Conservation (phyloP, 176 grass and related monocot genomes). For the Musa acuminata region DNA sequence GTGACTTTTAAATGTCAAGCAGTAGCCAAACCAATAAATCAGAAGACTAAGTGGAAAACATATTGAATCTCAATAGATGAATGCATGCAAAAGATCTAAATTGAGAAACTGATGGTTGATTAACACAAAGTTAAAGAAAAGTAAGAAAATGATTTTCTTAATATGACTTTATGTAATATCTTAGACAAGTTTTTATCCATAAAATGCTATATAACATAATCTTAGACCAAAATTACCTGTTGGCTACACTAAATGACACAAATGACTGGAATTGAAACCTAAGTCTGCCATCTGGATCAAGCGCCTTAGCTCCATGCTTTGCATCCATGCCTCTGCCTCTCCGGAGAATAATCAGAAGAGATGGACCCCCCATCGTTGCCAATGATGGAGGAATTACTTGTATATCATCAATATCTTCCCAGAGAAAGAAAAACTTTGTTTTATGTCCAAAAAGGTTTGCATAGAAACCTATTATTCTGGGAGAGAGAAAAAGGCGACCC, state of each 20-base stretch:
- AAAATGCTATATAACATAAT: background rate
- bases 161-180: background rate
- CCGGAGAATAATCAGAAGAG: conserved; percentile 59
- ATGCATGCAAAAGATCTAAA: background rate
- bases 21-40: background rate
- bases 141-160: background rate
- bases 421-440: conserved; percentile 99
- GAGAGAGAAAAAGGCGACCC: conserved; percentile 91
- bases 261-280: conserved; percentile 95
- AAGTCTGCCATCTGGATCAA: conserved; percentile 69
- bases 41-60: background rate
- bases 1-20: background rate
- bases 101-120: background rate
- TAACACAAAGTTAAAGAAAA: background rate
- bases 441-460: conserved; percentile 87
- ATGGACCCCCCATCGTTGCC: conserved; percentile 76
- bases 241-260: conserved; percentile 65
- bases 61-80: background rate
- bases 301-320: conserved; percentile 66
- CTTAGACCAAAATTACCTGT: conserved; percentile 43
- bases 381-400: conserved; percentile 53
- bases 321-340: conserved; percentile 82
- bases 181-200: background rate
- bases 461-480: conserved; percentile 95
- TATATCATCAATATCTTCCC: conserved; percentile 98